Evolutionary conservation across 768 basidiomycete genomes (phyloP).

Genomic region (Agaricus blazei): DNA sequence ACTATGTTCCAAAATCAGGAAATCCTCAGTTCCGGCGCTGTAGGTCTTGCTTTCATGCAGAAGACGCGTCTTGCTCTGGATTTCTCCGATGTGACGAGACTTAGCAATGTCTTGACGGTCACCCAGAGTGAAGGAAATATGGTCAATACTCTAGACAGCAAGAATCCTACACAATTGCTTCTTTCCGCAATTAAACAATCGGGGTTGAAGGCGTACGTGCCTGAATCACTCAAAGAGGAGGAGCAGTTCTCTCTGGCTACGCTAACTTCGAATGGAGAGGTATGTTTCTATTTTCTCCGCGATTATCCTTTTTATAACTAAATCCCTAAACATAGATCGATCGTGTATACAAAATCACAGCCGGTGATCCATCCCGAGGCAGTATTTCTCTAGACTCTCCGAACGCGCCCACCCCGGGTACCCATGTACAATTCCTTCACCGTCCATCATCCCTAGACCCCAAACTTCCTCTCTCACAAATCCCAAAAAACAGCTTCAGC

Average conservation of each 20-base stretch:
- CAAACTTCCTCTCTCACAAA: conserved; percentile 2
- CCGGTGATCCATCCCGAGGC: conserved; percentile 68
- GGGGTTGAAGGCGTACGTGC: conserved; percentile 16
- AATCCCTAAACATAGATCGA: conserved; percentile 25
- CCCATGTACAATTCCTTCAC: conserved; percentile 46
- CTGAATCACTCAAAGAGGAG: conserved; percentile 43
- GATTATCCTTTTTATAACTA: not conserved
- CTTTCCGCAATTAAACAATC: conserved; percentile 44
- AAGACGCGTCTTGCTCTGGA: conserved; percentile 15
- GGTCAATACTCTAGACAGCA: conserved; percentile 48
- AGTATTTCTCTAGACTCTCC: conserved; percentile 55
- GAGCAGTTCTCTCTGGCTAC: conserved; percentile 53
- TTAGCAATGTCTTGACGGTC: conserved; percentile 46
- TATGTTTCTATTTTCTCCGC: conserved; percentile 12
- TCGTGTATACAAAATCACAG: conserved; percentile 53
- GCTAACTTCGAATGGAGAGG: conserved; percentile 22
- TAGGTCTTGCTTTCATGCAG: conserved; percentile 51
- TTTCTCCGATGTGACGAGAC: conserved; percentile 34
- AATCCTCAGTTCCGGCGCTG: conserved; percentile 59
- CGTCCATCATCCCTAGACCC: conserved; percentile 21
- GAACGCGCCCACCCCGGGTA: conserved; percentile 45
- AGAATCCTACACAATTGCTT: conserved; percentile 59
- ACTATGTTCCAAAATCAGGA: conserved; percentile 58
- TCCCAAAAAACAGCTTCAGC: conserved; percentile 2
- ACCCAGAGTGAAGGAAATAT: conserved; percentile 72